Base-by-base conservation (phyloP, 768 basidiomycete species). In the Auriscalpium orientale region DNA sequence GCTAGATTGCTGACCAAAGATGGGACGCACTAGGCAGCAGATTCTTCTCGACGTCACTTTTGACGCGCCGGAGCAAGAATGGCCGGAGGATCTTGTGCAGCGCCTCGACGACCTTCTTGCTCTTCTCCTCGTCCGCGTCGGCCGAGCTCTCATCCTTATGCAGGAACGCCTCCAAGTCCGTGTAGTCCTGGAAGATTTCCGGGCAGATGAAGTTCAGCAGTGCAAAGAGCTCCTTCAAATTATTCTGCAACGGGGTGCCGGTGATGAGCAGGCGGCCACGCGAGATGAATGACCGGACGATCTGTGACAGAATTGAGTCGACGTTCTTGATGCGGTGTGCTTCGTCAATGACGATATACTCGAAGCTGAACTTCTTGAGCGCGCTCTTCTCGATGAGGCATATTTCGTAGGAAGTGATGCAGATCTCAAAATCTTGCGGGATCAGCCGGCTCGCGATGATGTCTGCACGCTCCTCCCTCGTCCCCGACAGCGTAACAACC, bases 261-360 rank as follows among this genome's bases (percentile, higher is more conserved):
- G 95, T 99, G 63, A 99, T 98, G 53, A 99, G 79, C 55, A 99
- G 73, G 44, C 97, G 78, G 0, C 93, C 95, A 34, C 95, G 82
- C 45, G 89, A 90, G 64, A 82, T 80, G 72, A 98, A 98, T 3
- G 88, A 76, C 49, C 95, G 83, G 49, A 98, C 92, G 65, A 99
- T 98, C 71, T 97, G 92, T 15, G 87, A 86, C 15, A 99, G 80
- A 64, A 98, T 87, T 12, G 92, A 95, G 69, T 98, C 92, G 62
- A 95, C 94, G 68, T 98, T 98, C 76, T 98, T 98, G 80, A 99
- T 99, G 21, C 97, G 88, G 67, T 99, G 95, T 1, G 95, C 95
- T 72, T 99, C 95, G 72, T 99, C 95, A 65, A 99, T 98, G 61
- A 89, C 83, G 70, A 98, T 98, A 72, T 98, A 98, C 70, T 95